Conservation (phyloP, 805 yeast genomes). For the Starmerella geochares region DNA sequence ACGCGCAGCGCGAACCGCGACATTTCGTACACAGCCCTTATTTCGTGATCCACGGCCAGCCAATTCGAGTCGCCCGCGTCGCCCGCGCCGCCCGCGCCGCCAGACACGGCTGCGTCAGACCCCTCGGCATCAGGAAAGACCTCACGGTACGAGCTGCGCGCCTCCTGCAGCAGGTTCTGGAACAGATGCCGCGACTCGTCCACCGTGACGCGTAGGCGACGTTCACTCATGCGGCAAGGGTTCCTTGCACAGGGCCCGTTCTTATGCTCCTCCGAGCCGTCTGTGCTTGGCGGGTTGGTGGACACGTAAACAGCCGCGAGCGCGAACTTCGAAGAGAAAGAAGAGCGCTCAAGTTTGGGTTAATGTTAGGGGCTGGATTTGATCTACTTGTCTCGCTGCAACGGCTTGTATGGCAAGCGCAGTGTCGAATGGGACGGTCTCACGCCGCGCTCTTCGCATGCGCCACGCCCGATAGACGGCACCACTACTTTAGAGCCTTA, state of each 20-base stretch:
- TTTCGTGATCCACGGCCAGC: slow-evolving; percentile 25
- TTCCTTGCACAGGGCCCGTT: slow-evolving; percentile 6
- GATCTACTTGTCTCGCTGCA: too few species aligned
- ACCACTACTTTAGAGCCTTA: too few species aligned
- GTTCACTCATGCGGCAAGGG: slow-evolving; percentile 11
- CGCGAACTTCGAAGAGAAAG: too few species aligned
- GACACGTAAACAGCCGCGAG: too few species aligned
- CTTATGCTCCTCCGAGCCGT: too few species aligned
- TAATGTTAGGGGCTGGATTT: too few species aligned
- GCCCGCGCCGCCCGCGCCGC: slow-evolving; percentile 24
- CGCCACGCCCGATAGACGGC: too few species aligned
- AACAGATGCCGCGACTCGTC: slow-evolving; percentile 18
- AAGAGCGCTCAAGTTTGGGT: too few species aligned
- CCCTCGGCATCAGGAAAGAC: slow-evolving; percentile 41
- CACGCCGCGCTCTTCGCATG: too few species aligned
- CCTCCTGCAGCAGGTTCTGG: slow-evolving; percentile 10
- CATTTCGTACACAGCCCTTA: slow-evolving; percentile 48
- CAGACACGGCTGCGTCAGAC: slow-evolving; percentile 37
- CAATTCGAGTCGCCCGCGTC: slow-evolving; percentile 34
- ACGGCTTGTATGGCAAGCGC: too few species aligned
- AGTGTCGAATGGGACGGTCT: too few species aligned
- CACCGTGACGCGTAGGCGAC: slow-evolving; percentile 9
- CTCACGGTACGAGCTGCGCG: slow-evolving; percentile 31
- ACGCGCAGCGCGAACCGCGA: slow-evolving; percentile 47
- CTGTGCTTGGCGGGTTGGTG: too few species aligned